Base-by-base conservation (phyloP, 306 rosid genomes). In the Begonia peltatifolia region DNA sequence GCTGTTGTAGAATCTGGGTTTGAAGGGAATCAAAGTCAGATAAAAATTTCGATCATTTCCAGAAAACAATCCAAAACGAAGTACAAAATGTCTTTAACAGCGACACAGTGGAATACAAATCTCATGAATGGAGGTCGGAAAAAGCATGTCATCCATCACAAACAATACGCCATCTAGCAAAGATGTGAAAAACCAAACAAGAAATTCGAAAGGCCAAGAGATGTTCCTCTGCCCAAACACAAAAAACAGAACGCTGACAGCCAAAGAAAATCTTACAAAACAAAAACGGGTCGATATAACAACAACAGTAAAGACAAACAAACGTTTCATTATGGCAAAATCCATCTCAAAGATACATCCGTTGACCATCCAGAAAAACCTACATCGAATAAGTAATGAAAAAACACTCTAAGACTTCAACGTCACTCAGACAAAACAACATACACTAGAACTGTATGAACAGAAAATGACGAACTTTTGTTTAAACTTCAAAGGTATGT, bases 351-450 rank as follows among this genome's bases (percentile, higher is more conserved):
- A 30, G 9, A 30, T 30, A 30, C 0, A 30, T 7, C 6, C 3
- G 38, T 4, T 30, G 38, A 30, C 38, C 38, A 7, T 30, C 38
- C 38, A 30, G 38, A 30, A 3, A 30, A 30, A 30, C 38, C 38
- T 30, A 30, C 38, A 30, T 30, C 8, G 38, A 30, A 5, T 7
- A 50, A 50, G 53, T 15, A 50, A 35, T 52, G 15, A 22, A 50
- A 14, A 36, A 23, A 17, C 57, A 59, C 23, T 58, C 47, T n/a
- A 42, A 25, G 14, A 41, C 6, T 56, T 42, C 51, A 46, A 60
- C 63, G 60, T 83, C 79, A 73, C 14, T 80, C 70, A 76, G 80
- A 66, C 95, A 82, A 73, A 76, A 66, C 70, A 79, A 65, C 88
- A 84, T 71, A 87, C 88, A 84, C 74, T 56, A 72, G 50, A 74